Conservation (phyloP, 169 alveolate genomes). For the Plasmodium vivax region DNA sequence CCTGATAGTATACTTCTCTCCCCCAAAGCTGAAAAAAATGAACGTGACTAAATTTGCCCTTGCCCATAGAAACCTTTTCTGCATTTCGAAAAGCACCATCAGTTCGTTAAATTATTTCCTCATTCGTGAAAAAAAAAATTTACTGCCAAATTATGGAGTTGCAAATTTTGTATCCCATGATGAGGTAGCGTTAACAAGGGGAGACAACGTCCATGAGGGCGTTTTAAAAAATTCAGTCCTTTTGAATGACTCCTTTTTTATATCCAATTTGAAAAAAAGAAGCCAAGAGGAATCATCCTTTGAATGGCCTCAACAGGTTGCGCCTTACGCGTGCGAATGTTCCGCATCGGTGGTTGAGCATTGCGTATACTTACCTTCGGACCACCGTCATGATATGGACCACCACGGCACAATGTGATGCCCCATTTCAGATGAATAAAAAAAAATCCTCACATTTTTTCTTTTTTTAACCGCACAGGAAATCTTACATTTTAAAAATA, state of each 20-base stretch:
- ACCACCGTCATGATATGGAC: background rate
- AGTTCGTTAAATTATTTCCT: slow-evolving; percentile 2
- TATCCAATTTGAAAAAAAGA: background rate
- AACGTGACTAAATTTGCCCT: background rate
- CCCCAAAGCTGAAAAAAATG: slow-evolving; percentile 5
- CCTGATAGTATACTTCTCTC: background rate
- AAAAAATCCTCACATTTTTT: background rate
- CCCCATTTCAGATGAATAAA: background rate
- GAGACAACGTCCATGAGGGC: background rate
- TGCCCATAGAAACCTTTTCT: slow-evolving; percentile 16
- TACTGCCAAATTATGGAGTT: slow-evolving; percentile 8
- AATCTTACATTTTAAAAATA: slow-evolving; percentile 53
- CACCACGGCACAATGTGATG: background rate
- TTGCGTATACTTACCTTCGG: background rate
- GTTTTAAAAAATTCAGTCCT: slow-evolving; percentile 12
- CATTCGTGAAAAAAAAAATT: slow-evolving; percentile 7
- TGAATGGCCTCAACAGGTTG: slow-evolving; percentile 9
- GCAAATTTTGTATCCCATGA: slow-evolving; percentile 5
- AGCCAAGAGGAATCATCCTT: slow-evolving; percentile 1
- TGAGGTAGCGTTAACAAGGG: background rate
- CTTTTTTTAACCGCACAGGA: slow-evolving; percentile 37
- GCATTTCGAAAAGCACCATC: slow-evolving; percentile 6
- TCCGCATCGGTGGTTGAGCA: background rate
- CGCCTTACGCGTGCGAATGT: background rate
- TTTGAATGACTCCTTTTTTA: slow-evolving; percentile 22